Percentiles rank a stretch among this genome's conserved stretches.
phyloP scores from a whole-genome alignment of 2,329 filamentous ascomycete species.

The Trichophyton verrucosum region DNA sequence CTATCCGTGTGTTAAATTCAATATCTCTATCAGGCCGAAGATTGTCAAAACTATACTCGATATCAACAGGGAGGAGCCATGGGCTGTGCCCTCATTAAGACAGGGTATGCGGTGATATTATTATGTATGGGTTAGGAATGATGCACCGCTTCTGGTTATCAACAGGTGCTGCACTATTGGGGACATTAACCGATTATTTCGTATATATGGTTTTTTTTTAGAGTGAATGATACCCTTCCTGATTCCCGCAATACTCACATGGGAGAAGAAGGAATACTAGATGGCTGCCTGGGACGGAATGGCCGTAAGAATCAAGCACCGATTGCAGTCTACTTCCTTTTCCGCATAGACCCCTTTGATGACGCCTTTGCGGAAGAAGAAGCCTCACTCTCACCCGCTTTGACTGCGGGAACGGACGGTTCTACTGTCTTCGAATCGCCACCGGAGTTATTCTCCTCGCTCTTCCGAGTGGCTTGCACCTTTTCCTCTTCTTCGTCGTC shows the following conservation, averaged over 20 bases:
- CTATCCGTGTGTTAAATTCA: background rate
- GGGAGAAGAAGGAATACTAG: background rate
- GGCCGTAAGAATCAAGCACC: background rate
- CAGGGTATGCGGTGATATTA: background rate
- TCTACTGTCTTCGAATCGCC: constrained; percentile 10
- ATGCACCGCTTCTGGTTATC: background rate
- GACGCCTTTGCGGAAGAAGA: constrained; percentile 2
- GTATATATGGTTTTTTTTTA: constrained; percentile 1
- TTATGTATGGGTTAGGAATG: background rate
- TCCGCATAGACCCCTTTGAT: constrained; percentile 10
- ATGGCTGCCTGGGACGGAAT: background rate
- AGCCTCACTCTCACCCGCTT: background rate
- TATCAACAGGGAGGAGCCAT: background rate
- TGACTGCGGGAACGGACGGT: constrained; percentile 4
- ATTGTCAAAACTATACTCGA: background rate
- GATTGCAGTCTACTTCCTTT: constrained; percentile 9
- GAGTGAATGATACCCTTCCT: background rate
- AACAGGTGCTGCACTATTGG: background rate
- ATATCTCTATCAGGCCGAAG: background rate
- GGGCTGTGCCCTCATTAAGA: background rate
- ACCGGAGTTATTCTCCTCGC: constrained; percentile 6
- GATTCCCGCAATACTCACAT: background rate
- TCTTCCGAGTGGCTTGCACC: constrained; percentile 11
- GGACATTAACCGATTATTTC: background rate
- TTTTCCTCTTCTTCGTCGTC: constrained; percentile 53